Evolutionary conservation across 352 stramenopile species (phyloP), one percentile per base, ranked within the genome.

Genomic region (Phytophthora multivora): DNA sequence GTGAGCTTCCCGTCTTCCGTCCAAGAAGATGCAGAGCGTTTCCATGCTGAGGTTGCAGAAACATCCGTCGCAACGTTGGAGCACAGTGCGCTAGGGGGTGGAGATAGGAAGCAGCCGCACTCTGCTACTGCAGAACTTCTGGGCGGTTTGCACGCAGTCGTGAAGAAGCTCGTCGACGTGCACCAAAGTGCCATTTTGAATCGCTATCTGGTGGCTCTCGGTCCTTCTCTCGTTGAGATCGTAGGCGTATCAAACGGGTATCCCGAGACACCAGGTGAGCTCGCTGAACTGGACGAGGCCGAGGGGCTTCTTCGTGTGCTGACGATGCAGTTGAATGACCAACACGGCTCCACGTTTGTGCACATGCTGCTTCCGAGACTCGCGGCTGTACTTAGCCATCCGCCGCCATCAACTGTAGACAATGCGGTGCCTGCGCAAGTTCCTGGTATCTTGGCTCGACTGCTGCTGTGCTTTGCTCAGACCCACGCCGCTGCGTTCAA

Each of bases 291-390:
- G 15, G 50, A 77, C 30, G 73, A 80, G 43, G 67, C 77, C 0
- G 80, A 88, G 19, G 52, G 63, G 26, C 68, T 89, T 39, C 63
- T 93, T 26, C 69, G 69, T 5, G 38, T 89, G 9, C 35, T 90
- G 16, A 69, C 68, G 2, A 55, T 63, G 9, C 82, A 88, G 47
- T 53, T 93, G 10, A 63, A 79, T 35, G 82, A 87, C 8, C 43
- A 60, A 0, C 69, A 78, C 51, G 76, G 77, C 4, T 51, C 67
- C 3, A 50, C 69, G 19, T 90, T 91, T 58, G 85, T 91, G 21
- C 62, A 69, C 15, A 63, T 91, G 40, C 54, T 91, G 50, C 69
- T 91, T 7, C 79, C 85, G 4, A 78, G 77, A 61, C 53, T 93
- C 28, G 70, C 73, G 6, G 43, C 21, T 28, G 35, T 90, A 13